Base-by-base conservation (phyloP, 306 rosid genomes). In the Malus sieversii region DNA sequence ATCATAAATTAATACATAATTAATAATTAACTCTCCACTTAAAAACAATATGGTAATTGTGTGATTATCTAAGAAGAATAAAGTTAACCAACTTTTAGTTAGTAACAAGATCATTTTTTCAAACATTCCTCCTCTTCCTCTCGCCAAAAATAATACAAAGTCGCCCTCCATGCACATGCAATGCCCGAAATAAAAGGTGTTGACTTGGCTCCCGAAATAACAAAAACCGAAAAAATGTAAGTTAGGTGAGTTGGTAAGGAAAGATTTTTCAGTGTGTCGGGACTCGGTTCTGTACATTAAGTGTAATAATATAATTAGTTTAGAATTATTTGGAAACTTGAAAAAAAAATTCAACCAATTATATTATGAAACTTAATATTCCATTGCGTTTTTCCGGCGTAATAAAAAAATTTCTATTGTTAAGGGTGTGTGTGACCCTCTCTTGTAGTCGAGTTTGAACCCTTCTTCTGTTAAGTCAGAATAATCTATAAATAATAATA, bases 211-310 rank as follows among this genome's bases (percentile, higher is more conserved):
- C n/a, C 20, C 10, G 22, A 30, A 15, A 63, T 3, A 7, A 20
- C n/a, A 6, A 63, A 6, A 30, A 63, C 0, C 8, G 27, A 12
- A 6, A 6, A 61, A 11, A 15, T 4, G 13, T 0, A 61, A 19
- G 5, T 20, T 25, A 6, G 11, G 55, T 15, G 20, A 51, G 55
- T 5, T 16, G 20, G 8, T 16, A 19, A 38, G 2, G 10, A 38
- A 8, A 38, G 2, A 38, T 0, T 38, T 38, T 38, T 7, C 0
- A 38, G 0, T 38, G 42, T 38, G 0, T 0, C 0, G 0, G 0
- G 2, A 38, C 2, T 1, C 0, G 0, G 0, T 38, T 38, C 0
- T 0, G 0, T 38, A 38, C 10, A 38, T 38, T 0, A 38, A 38
- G 2, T 38, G 9, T 38, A 38, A 38, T 7, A 38, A 38, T 7